Percentiles rank a stretch among this genome's conserved stretches.
Evolutionary conservation across 208 protist species (phyloP).

Genomic region (Histomonas meleagridis): DNA sequence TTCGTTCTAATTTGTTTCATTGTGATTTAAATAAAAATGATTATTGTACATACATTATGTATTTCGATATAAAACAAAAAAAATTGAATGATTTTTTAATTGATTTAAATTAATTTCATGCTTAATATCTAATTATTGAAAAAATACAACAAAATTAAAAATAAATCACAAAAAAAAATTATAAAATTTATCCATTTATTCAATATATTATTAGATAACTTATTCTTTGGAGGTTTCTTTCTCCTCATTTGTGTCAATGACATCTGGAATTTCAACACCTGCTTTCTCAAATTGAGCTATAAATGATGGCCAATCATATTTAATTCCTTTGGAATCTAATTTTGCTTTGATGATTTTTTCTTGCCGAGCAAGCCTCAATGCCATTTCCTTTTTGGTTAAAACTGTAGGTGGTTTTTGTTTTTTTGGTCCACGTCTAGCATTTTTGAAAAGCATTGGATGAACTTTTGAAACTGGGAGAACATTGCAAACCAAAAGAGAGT

Average conservation of each 20-base stretch:
- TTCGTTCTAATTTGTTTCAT: background rate
- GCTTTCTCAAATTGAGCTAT: background rate
- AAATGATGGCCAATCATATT: conserved; percentile 23
- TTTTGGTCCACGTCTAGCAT: background rate
- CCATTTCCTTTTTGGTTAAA: background rate
- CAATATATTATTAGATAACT: no score
- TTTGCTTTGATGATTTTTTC: background rate
- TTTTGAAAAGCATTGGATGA: conserved; percentile 21
- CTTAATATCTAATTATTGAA: no score
- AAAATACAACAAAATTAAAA: no score
- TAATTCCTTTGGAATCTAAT: background rate
- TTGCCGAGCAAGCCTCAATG: background rate
- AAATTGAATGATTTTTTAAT: no score
- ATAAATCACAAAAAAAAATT: no score
- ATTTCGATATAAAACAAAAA: no score
- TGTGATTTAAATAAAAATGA: no score
- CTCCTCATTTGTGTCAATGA: no score
- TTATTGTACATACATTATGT: no score
- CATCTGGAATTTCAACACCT: conserved; percentile 5
- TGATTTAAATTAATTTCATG: no score
- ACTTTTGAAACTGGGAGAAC: background rate
- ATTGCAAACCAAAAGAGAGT: conserved; percentile 16
- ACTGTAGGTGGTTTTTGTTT: background rate
- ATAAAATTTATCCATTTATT: no score
- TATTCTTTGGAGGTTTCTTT: no score